phyloP scores from a whole-genome alignment of 2,329 filamentous ascomycete genomes.

The Microdochium nivale region DNA sequence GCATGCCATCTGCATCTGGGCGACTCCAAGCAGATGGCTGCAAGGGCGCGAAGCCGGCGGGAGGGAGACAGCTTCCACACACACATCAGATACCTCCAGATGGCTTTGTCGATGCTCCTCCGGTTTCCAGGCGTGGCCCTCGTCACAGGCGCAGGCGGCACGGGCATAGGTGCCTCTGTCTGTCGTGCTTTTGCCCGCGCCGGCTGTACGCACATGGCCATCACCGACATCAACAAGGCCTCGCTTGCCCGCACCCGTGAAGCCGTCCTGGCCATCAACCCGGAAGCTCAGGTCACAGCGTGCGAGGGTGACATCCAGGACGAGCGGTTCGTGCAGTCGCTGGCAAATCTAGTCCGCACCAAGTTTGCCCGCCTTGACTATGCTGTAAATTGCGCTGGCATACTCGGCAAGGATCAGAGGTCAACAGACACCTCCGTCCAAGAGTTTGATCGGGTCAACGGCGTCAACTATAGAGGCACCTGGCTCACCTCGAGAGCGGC shows the following conservation, averaged over 20 bases:
- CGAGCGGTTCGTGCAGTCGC: slow-evolving; percentile 30
- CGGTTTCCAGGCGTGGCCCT: slow-evolving; percentile 35
- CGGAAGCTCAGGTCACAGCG: slow-evolving; percentile 21
- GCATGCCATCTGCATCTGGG: too few relatives aligned
- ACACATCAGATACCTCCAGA: not conserved
- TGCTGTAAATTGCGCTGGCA: slow-evolving; percentile 46
- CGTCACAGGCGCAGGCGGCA: slow-evolving; percentile 38
- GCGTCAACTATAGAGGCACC: slow-evolving; percentile 44
- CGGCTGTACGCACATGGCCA: slow-evolving; percentile 41
- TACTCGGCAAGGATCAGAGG: slow-evolving; percentile 31
- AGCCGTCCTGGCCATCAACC: slow-evolving; percentile 22
- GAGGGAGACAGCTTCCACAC: too few relatives aligned
- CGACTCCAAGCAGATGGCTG: not conserved
- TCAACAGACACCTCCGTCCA: slow-evolving; percentile 35
- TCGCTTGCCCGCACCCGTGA: slow-evolving; percentile 27
- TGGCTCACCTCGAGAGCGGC: slow-evolving; percentile 37
- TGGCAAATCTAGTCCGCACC: slow-evolving; percentile 21
- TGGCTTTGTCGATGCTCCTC: slow-evolving; percentile 5
- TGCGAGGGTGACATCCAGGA: slow-evolving; percentile 37
- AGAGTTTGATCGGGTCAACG: slow-evolving; percentile 43
- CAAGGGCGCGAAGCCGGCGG: too few relatives aligned
- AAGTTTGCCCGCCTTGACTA: slow-evolving; percentile 43
- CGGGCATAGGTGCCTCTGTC: slow-evolving; percentile 47
- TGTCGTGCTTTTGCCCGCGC: slow-evolving; percentile 38
- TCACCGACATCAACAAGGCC: slow-evolving; percentile 40